A percentile compares a stretch with the other conserved stretches of the same genome.
phyloP scores from a whole-genome alignment of 305 asterid genomes.

The Fraxinus floribunda region DNA sequence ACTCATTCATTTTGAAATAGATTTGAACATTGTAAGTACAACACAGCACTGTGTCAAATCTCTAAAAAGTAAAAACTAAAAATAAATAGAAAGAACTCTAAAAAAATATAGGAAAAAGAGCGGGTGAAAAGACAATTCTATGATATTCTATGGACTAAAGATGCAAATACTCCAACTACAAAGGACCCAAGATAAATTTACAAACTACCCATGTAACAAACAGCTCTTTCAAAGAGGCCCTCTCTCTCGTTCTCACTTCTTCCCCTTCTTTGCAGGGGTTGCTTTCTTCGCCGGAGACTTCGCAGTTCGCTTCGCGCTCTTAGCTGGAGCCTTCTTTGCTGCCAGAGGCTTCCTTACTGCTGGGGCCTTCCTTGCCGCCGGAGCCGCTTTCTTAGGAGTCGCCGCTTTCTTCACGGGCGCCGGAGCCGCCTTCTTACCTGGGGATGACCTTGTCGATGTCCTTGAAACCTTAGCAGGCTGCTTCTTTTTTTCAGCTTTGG shows the following conservation, averaged over 20 bases:
- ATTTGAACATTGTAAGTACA: slow-evolving; percentile 18
- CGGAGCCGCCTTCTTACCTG: slow-evolving; percentile 44
- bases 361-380: slow-evolving; percentile 45
- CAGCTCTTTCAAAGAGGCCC: slow-evolving; percentile 13
- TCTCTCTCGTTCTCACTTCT: slow-evolving; percentile 46
- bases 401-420: slow-evolving; percentile 21
- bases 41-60: slow-evolving; percentile 12
- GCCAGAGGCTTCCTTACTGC: slow-evolving; percentile 28
- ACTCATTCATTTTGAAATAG: slow-evolving; percentile 18
- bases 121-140: slow-evolving; percentile 4
- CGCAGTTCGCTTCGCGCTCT: slow-evolving; percentile 31
- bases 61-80: slow-evolving; percentile 7
- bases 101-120: not conserved
- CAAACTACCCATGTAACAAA: slow-evolving; percentile 58
- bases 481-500: slow-evolving; percentile 47
- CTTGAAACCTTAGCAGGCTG: slow-evolving; percentile 47
- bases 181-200: slow-evolving; percentile 39
- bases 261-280: slow-evolving; percentile 45
- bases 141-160: slow-evolving; percentile 23
- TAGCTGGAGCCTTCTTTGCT: slow-evolving; percentile 36
- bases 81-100: not conserved
- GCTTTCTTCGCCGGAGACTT: slow-evolving; percentile 65
- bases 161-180: slow-evolving; percentile 29
- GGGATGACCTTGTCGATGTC: slow-evolving; percentile 51
- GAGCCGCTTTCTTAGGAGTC: slow-evolving; percentile 39